Percentiles rank a stretch among this genome's conserved stretches.
Evolutionary conservation across 1,284 basidiomycete species (phyloP).

Genomic region (Salmacisia buchloeana): DNA sequence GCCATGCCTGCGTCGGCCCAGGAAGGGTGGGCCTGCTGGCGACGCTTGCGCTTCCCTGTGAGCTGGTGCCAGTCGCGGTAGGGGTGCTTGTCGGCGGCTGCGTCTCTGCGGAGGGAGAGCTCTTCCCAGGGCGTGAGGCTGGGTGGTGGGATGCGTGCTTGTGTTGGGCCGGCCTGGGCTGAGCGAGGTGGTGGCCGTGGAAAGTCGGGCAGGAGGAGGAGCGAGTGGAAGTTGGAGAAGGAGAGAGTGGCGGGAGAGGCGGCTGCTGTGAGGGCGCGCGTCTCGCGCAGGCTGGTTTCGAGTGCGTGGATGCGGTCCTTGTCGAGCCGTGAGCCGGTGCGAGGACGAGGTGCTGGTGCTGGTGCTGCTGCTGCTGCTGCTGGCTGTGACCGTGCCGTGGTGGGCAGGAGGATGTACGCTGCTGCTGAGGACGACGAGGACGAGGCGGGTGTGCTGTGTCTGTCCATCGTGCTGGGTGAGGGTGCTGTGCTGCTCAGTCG

Average conservation of each 20-base stretch:
- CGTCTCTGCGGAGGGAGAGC: not conserved
- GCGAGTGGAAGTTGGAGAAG: slow-evolving; percentile 5
- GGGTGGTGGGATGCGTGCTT: slow-evolving; percentile 1
- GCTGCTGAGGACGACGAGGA: too few relatives aligned
- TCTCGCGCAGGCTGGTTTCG: not conserved
- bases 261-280: not conserved
- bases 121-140: slow-evolving; percentile 4
- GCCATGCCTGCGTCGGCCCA: not conserved
- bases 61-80: not conserved
- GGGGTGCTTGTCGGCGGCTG: not conserved
- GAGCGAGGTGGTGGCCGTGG: not conserved
- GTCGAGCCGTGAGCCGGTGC: too few relatives aligned
- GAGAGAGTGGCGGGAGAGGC: not conserved
- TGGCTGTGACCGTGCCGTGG: too few relatives aligned
- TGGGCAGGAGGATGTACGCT: too few relatives aligned
- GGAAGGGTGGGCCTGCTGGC: not conserved
- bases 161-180: not conserved
- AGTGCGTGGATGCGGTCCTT: not conserved
- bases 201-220: slow-evolving; percentile 1
- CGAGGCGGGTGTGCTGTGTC: too few relatives aligned
- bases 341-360: too few relatives aligned
- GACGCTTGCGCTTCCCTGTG: not conserved
- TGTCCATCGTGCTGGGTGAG: too few relatives aligned
- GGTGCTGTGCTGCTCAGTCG: too few relatives aligned
- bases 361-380: too few relatives aligned